Base-by-base conservation (phyloP, 169 alveolate genomes). In the Ichthyophthirius multifiliis region DNA sequence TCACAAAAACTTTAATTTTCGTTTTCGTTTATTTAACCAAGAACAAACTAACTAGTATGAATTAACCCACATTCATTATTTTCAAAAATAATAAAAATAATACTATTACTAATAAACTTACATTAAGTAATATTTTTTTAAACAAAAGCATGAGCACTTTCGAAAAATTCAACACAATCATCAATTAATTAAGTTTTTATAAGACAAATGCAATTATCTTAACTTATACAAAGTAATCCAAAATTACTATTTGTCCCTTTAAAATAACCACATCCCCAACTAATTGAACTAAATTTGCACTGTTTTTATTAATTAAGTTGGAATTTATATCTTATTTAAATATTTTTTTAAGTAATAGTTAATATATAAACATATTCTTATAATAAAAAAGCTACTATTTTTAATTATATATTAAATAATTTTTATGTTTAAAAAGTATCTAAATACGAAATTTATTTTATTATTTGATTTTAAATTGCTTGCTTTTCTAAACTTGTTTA, bases 51-150 rank as follows among this genome's bases (percentile, higher is more conserved):
- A 18, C 71, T 55, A 1, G 71, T 55, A 23, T 55, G 71, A 7
- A 55, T 55, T 20, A 55, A 2, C 3, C 43, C 71, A 55, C 71
- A 55, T 55, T 55, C 71, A n/a, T 55, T 55, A 55, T 55, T 55
- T 55, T 34, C 13, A 23, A 55, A 55, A 23, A 55, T 27, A 55
- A 55, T 55, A 55, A 55, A 55, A 10, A 55, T 55, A 5, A 55
- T 55, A 1, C 43, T 27, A 27, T 55, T 55, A 23, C 71, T 55
- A 18, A 55, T 55, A 55, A 55, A 55, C 3, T 10, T 16, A 55
- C 71, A 55, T 7, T 55, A 27, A 27, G 23, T 39, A 27, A 55
- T 27, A 15, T 16, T 16, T 2, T 55, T 27, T 10, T 34, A 3
- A 55, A 55, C 23, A 27, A 27, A 27, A 0, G 71, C 71, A 55